These are phyloP conservation scores for Penicillium crustosum DNA, from an alignment of 2,329 filamentous ascomycete species.

Conservation along the genomic window DNA sequence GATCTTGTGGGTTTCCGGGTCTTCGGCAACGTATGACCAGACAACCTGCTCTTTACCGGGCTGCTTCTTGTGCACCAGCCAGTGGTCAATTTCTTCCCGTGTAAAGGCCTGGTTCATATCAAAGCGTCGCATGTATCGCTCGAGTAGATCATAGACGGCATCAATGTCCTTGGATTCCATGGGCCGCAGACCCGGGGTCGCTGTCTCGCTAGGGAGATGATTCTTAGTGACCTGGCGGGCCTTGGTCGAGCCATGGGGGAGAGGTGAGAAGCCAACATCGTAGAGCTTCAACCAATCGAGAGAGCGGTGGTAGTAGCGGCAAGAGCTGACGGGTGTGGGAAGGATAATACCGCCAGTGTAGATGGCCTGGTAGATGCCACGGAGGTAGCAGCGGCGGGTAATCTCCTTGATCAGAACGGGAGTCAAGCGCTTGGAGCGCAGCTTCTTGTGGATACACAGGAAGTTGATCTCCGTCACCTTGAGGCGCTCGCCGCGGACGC, in stretches of 20 bases:
- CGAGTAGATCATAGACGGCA: conserved; percentile 70
- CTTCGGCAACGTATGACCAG: conserved; percentile 89
- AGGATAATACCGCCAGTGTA: conserved; percentile 92
- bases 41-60: conserved; percentile 74
- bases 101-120: conserved; percentile 81
- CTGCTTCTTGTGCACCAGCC: conserved; percentile 71
- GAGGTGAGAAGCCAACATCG: conserved; percentile 88
- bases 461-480: conserved; percentile 95
- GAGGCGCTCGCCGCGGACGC: conserved; percentile 73
- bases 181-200: conserved; percentile 71
- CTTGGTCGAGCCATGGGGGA: conserved; percentile 80
- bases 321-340: conserved; percentile 87
- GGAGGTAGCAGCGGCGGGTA: conserved; percentile 83
- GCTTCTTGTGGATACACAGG: conserved; percentile 96
- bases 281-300: conserved; percentile 96
- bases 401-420: conserved; percentile 98
- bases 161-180: conserved; percentile 80
- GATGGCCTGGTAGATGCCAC: conserved; percentile 88
- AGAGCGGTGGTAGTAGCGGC: conserved; percentile 90
- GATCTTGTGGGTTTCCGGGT: conserved; percentile 69
- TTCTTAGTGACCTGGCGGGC: conserved; percentile 84
- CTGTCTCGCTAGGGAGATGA: conserved; percentile 71
- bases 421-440: conserved; percentile 85
- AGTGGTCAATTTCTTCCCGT: conserved; percentile 80
- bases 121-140: conserved; percentile 75